Conservation (phyloP, 257 asterid genomes). For the Solanum tarijense region DNA sequence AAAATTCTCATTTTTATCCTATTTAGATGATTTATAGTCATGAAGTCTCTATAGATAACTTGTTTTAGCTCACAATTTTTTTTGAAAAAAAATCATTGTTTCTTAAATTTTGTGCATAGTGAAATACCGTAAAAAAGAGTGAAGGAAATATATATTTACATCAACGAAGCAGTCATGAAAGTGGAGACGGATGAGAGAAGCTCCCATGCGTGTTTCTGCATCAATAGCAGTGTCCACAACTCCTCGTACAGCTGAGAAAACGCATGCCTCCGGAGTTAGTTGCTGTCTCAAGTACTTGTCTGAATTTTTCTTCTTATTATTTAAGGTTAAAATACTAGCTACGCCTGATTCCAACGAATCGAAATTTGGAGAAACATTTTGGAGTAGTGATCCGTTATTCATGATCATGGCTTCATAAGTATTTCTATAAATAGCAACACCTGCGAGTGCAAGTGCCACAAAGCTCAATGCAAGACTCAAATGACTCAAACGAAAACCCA, state of each 20-base stretch:
- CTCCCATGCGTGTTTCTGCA: constrained; percentile 2
- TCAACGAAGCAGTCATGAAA: constrained; percentile 9
- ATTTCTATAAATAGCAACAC: background rate
- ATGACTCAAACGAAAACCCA: constrained; percentile 1
- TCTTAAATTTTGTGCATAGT: background rate
- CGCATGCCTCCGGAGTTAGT: background rate
- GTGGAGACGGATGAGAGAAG: constrained; percentile 7
- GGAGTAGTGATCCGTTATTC: background rate
- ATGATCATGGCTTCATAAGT: background rate
- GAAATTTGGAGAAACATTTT: background rate
- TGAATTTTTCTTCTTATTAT: background rate
- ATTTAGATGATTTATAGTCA: background rate
- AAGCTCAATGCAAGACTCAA: background rate
- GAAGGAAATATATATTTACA: background rate
- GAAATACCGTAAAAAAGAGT: background rate
- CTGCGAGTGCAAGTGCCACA: constrained; percentile 1
- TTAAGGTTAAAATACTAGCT: background rate
- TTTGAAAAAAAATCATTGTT: background rate
- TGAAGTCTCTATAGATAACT: background rate
- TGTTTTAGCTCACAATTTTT: background rate
- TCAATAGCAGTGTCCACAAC: constrained; percentile 1
- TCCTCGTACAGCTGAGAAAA: background rate
- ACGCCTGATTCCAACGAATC: background rate
- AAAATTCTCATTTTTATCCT: background rate
- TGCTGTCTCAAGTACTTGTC: background rate